Conservation (phyloP, 2,329 filamentous ascomycete genomes). For the Amesomyces nigricolor region DNA sequence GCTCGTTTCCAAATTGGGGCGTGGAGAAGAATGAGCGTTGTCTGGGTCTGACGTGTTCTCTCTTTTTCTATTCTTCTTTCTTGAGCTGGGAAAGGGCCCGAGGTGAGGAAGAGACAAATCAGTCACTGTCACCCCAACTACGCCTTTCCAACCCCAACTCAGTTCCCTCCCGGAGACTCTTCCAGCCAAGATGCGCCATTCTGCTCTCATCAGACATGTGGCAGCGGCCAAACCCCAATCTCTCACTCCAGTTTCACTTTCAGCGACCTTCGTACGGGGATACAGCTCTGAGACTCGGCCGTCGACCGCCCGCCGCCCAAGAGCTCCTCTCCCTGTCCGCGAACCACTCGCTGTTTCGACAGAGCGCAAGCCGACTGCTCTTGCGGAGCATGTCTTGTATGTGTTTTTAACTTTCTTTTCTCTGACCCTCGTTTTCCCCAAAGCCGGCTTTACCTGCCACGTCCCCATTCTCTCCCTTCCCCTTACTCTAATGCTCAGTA, state of each 20-base stretch:
- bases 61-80: too few species aligned
- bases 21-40: too few species aligned
- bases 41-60: too few species aligned
- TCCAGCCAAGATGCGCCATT: background rate
- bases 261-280: background rate
- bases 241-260: background rate
- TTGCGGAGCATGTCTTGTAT: constrained; percentile 12
- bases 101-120: too few species aligned
- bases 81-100: too few species aligned
- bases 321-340: background rate
- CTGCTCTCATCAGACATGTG: background rate
- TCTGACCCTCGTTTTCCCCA: too few species aligned
- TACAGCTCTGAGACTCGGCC: background rate
- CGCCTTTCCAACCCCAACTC: too few species aligned
- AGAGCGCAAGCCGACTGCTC: background rate
- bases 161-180: too few species aligned
- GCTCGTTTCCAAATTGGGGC: too few species aligned
- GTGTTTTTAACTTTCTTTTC: background rate
- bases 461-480: too few species aligned
- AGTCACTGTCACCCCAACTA: too few species aligned
- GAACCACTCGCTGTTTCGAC: constrained; percentile 1
- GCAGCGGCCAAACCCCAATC: background rate
- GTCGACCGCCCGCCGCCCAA: background rate
- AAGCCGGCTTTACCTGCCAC: too few species aligned
- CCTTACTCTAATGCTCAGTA: background rate